A percentile compares a stretch with the other conserved stretches of the same genome.
These are phyloP conservation scores for Urtica urens DNA, from an alignment of 306 rosid genomes.

Conservation along the genomic window DNA sequence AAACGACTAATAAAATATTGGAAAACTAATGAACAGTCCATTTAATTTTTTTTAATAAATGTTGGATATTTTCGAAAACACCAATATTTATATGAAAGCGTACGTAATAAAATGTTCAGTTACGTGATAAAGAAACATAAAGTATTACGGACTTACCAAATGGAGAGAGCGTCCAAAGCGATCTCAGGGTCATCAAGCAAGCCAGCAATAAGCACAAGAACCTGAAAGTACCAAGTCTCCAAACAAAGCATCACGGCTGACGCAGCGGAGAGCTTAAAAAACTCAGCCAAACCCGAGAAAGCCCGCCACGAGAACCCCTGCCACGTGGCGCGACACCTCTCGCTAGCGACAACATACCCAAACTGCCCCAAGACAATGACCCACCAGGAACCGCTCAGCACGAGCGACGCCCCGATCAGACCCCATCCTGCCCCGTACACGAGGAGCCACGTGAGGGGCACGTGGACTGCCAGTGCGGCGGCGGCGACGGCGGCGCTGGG, in stretches of 20 bases:
- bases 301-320: conserved; percentile 30
- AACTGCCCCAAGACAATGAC: conserved; percentile 35
- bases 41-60: too few species aligned
- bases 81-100: too few species aligned
- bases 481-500: conserved; percentile 36
- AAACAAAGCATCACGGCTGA: conserved; percentile 45
- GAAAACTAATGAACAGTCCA: too few species aligned
- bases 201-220: conserved; percentile 36
- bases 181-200: conserved; percentile 36
- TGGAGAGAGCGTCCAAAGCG: conserved; percentile 38
- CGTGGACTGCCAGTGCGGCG: conserved; percentile 18
- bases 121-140: background rate
- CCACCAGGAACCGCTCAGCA: conserved; percentile 47
- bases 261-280: conserved; percentile 35
- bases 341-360: conserved; percentile 22
- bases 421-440: conserved; percentile 28
- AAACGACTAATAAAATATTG: too few species aligned
- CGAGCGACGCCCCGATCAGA: conserved; percentile 28
- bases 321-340: conserved; percentile 33
- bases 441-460: conserved; percentile 30
- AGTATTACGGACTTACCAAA: conserved; percentile 25
- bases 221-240: conserved; percentile 44
- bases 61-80: too few species aligned
- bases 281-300: conserved; percentile 31
- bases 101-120: too few species aligned